Base-by-base conservation (phyloP, 768 basidiomycete genomes). In the Suillus bovinus region DNA sequence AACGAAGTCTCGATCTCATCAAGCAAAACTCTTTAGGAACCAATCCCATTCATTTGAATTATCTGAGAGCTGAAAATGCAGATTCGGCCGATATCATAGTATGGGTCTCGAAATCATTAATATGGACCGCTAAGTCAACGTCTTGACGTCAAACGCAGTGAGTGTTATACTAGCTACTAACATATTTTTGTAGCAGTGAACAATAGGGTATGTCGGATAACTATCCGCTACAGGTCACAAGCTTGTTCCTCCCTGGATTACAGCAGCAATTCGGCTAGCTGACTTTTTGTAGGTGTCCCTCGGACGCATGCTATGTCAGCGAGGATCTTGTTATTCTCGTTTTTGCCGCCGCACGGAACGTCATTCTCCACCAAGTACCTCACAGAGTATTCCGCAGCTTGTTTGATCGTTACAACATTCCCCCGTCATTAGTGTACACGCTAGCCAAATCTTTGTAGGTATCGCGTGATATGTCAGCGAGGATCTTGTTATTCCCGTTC, bases 401-500 rank as follows among this genome's bases (percentile, higher is more conserved):
- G 11, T 27, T n/a, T 29, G 29, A 63, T 64, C 61, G 36, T 70
- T n/a, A 70, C 64, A 64, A 56, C 47, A n/a, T 61, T 60, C 38
- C 20, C 54, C n/a, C 29, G 27, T 44, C 10, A 69, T 59, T 62
- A 63, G 20, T 22, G 34, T 61, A 63, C 62, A 63, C n/a, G n/a
- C n/a, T n/a, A n/a, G n/a, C n/a, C n/a, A n/a, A n/a, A n/a, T n/a
- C n/a, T n/a, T n/a, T n/a, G n/a, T n/a, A n/a, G n/a, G n/a, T n/a
- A n/a, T n/a, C n/a, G n/a, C n/a, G n/a, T n/a, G n/a, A n/a, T n/a
- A n/a, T n/a, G n/a, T n/a, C n/a, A n/a, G n/a, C n/a, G n/a, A n/a
- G n/a, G n/a, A n/a, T n/a, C n/a, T n/a, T n/a, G n/a, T n/a, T n/a
- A n/a, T n/a, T n/a, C n/a, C n/a, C n/a, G n/a, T n/a, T n/a, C n/a